phyloP scores from a whole-genome alignment of 2,329 filamentous ascomycete genomes.

The Pseudocercospora fijiensis region DNA sequence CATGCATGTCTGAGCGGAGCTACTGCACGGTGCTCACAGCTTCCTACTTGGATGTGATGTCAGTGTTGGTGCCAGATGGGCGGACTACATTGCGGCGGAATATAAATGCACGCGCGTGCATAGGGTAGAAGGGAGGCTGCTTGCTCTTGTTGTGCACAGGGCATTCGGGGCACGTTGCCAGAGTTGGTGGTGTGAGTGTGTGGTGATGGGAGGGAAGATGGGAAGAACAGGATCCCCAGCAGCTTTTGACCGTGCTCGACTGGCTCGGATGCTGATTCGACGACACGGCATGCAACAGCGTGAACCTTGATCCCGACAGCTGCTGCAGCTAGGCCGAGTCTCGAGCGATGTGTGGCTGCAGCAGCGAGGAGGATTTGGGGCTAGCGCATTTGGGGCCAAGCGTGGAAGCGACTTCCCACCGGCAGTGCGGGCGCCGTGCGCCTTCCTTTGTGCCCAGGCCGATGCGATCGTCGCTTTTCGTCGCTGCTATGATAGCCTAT shows the following conservation, averaged over 20 bases:
- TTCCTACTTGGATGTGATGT: neutral
- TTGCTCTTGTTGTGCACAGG: neutral
- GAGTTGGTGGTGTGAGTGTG: slow-evolving; percentile 1
- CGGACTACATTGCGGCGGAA: neutral
- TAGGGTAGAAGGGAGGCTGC: neutral
- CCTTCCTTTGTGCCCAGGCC: neutral
- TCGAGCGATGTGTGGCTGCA: neutral
- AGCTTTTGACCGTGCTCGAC: neutral
- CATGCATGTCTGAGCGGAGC: neutral
- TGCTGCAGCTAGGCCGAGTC: neutral
- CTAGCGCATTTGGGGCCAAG: neutral
- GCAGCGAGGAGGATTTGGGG: neutral
- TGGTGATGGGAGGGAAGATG: too few relatives aligned
- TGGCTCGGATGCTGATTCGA: neutral
- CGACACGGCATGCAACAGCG: neutral
- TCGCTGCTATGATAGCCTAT: too few relatives aligned
- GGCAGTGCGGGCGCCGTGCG: too few relatives aligned
- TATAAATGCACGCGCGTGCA: neutral
- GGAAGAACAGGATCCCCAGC: neutral
- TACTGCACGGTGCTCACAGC: slow-evolving; percentile 3
- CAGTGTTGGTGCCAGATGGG: neutral
- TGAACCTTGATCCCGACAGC: neutral
- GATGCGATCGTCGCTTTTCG: neutral
- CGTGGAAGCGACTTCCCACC: neutral
- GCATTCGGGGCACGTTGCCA: neutral